Base-by-base conservation (phyloP, 495 filamentous ascomycete genomes). In the Lophiostoma macrostomum region DNA sequence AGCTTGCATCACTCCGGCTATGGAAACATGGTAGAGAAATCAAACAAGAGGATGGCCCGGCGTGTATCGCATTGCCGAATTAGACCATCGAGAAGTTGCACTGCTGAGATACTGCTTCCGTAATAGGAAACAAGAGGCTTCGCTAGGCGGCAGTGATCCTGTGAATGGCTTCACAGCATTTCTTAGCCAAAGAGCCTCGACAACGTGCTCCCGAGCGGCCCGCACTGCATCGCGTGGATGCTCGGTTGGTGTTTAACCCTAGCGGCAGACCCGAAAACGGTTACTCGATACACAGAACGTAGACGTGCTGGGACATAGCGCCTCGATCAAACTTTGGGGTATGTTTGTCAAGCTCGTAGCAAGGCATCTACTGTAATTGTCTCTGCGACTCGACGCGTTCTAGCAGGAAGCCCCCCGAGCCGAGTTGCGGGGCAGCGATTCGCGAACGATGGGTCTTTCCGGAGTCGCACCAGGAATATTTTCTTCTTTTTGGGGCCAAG, bases 151-250 rank as follows among this genome's bases (percentile, higher is more conserved):
- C 14, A 32, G 12, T 42, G 36, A 34, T n/a, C 28, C 20, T 41
- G 14, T 10, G 25, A 19, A 22, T 53, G 31, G 12, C 25, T 14
- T 6, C 10, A 34, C 40, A 19, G 24, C 11, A 24, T 16, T 20
- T 47, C 29, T 49, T 19, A 44, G n/a, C n/a, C 55, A 58, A 58
- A 58, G 50, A 29, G 7, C 41, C 12, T 3, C 42, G 42, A 43
- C 6, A 50, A 24, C 14, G 6, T 37, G 50, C 44, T 55, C 39
- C n/a, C n/a, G n/a, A n/a, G n/a, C n/a, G n/a, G n/a, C n/a, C n/a
- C n/a, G n/a, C n/a, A n/a, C n/a, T n/a, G n/a, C n/a, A 60, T 54
- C 56, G 56, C 50, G 38, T 50, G 56, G 50, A 34, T 12, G 22
- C 31, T 32, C 42, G 47, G 39, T 28, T 18, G n/a, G n/a, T n/a